Conservation (phyloP, 192 early-diverging fungal species). For the Allomyces arbusculus region DNA sequence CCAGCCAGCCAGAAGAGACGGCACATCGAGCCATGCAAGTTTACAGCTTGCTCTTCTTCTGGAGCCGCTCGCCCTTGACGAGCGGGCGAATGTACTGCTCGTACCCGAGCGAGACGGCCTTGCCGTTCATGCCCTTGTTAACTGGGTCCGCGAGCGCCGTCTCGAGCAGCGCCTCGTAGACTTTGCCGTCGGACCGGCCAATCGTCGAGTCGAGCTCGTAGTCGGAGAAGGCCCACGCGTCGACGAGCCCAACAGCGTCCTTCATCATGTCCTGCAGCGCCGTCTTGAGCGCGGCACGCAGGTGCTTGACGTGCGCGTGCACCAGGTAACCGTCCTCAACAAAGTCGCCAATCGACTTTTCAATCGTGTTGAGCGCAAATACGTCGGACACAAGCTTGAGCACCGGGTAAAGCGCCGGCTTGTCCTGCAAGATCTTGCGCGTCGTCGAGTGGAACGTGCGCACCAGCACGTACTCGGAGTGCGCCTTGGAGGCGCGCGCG, state of each 20-base stretch:
- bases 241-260: conserved; percentile 59
- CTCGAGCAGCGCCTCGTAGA: conserved; percentile 56
- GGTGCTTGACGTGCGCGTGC: conserved; percentile 19
- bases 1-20: no score
- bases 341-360: conserved; percentile 30
- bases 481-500: conserved; percentile 47
- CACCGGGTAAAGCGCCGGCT: conserved; percentile 20
- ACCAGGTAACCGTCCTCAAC: conserved; percentile 36
- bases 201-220: conserved; percentile 55
- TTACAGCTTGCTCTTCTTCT: not conserved
- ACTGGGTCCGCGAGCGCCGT: conserved; percentile 56
- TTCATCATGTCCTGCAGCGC: conserved; percentile 43
- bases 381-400: conserved; percentile 22
- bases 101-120: not conserved
- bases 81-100: not conserved
- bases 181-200: conserved; percentile 52
- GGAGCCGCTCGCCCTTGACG: not conserved
- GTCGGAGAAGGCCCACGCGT: conserved; percentile 57
- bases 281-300: conserved; percentile 27
- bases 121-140: conserved; percentile 22
- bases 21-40: no score
- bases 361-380: conserved; percentile 42
- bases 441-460: conserved; percentile 37
- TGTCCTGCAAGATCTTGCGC: conserved; percentile 21
- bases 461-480: conserved; percentile 55